Evolutionary conservation across 1,284 basidiomycete species (phyloP), one percentile per base, ranked within the genome.

Genomic region (Gymnopus androsaceus): DNA sequence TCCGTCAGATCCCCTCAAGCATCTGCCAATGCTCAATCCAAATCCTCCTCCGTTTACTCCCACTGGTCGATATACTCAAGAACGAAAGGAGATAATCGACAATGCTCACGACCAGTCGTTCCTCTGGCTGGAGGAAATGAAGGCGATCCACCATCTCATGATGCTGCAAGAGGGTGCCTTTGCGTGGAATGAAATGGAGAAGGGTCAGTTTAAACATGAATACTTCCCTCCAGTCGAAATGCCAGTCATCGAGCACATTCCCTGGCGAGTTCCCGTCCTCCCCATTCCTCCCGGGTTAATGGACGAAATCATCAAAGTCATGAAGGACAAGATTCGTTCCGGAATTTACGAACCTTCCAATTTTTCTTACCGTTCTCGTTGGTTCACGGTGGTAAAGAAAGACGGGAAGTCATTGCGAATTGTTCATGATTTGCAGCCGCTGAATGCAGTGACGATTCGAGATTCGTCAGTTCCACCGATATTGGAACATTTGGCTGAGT

Each of bases 321-420:
- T 74, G 2, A 53, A 53, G 45, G 33, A 53, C 5, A 67, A 68
- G 31, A 67, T 71, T 3, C 34, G 25, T 0, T 62, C 63, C 0
- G 66, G 71, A 0, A 63, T 71, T 0, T 72, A 72, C 33, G 66
- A 75, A 53, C 67, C 56, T 0, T 64, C 60, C 0, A 47, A 63
- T 1, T 56, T 66, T 0, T 63, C 72, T 0, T 75, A 75, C 48
- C 46, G 58, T 0, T 72, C 67, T 0, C 7, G 57, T 1, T 70
- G 68, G 68, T 75, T 75, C 38, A 49, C 56, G 40, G 55, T 65
- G 1, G 48, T 58, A 4, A 66, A 63, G 57, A 62, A 54, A 27
- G 57, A 67, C 54, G 52, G 67, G 2, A 68, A 63, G 0, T 45
- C 27, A 1, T 46, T 69, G 1, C 36, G 58, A 0, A 51, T 71